Conservation (phyloP, 164 flowering plant genomes). For the Paratinospora sagittata region DNA sequence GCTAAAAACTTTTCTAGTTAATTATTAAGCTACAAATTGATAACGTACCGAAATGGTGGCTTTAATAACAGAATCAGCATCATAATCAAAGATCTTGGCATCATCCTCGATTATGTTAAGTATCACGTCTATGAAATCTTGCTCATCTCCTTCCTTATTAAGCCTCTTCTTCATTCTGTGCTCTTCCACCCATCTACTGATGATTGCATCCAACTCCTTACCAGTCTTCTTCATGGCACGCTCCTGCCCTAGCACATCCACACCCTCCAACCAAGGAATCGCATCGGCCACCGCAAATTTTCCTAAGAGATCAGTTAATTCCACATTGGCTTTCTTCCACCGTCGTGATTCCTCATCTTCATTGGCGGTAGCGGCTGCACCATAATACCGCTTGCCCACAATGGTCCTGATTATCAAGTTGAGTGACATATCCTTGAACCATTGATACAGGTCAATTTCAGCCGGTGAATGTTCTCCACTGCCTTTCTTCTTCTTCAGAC, state of each 20-base stretch:
- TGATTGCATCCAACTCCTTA: constrained; percentile 13
- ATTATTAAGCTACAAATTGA: no score
- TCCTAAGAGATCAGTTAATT: constrained; percentile 7
- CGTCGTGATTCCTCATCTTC: not conserved
- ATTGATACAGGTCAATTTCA: constrained; percentile 16
- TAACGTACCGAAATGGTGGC: constrained; percentile 26
- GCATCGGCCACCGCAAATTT: constrained; percentile 16
- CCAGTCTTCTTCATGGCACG: constrained; percentile 18
- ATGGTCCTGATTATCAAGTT: constrained; percentile 16
- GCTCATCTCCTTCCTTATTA: constrained; percentile 2
- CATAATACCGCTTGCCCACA: constrained; percentile 21
- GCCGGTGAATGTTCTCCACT: constrained; percentile 1
- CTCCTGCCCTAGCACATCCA: constrained; percentile 20
- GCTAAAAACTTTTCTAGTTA: not conserved
- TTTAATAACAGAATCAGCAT: constrained; percentile 16
- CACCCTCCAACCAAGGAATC: constrained; percentile 20
- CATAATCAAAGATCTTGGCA: constrained; percentile 3
- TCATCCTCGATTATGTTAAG: constrained; percentile 2
- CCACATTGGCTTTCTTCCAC: constrained; percentile 2
- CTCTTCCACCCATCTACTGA: constrained; percentile 19
- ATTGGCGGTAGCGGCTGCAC: not conserved
- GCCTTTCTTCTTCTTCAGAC: not conserved
- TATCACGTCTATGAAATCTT: no score
- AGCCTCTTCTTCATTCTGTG: constrained; percentile 4
- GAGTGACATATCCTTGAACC: constrained; percentile 14